Base-by-base conservation (phyloP, 495 filamentous ascomycete genomes). In the Neurospora sp. region DNA sequence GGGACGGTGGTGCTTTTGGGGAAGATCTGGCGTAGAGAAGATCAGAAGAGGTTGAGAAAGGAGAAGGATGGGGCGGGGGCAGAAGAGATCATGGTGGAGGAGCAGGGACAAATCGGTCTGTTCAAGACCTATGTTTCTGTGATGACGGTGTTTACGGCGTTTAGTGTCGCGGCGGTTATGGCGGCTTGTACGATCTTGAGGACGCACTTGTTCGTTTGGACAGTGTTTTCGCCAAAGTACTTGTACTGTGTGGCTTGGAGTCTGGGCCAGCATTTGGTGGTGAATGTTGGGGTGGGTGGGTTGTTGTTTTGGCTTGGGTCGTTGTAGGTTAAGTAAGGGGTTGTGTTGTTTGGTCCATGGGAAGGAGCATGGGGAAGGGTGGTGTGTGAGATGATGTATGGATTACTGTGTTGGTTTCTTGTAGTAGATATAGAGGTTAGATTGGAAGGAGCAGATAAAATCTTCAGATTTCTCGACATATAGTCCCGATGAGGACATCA, bases 151-250 rank as follows among this genome's bases (percentile, higher is more conserved):
- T 95, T 93, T 76, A 80, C 86, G 40, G 84, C 90, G 8, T 80
- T 82, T 4, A 86, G 86, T 31, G 80, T 92, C 72, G 80, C 89
- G 20, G 91, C 88, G 40, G 93, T 97, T 10, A 97, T 97, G 94
- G 89, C 86, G 37, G 93, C 96, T 39, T 99, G 96, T 79, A 93
- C 93, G 73, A 83, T 87, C 12, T 78, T 98, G 78, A 85, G 96
- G 77, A 92, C 91, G 60, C 96, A 99, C 85, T 83, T 99, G 75
- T 99, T 99, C 82, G 93, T 99, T 72, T 99, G 96, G 96, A 98
- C 94, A 0, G 96, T 99, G 39, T 99, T 99, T 82, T 94, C 91
- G 71, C 96, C 96, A 5, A 99, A 98, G 82, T 99, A 93, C 83
- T 82, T 99, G 76, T 98, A 96, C 80, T 90, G 88, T 70, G 90